Conservation (phyloP, 495 filamentous ascomycete genomes). For the Xylaria sp. region DNA sequence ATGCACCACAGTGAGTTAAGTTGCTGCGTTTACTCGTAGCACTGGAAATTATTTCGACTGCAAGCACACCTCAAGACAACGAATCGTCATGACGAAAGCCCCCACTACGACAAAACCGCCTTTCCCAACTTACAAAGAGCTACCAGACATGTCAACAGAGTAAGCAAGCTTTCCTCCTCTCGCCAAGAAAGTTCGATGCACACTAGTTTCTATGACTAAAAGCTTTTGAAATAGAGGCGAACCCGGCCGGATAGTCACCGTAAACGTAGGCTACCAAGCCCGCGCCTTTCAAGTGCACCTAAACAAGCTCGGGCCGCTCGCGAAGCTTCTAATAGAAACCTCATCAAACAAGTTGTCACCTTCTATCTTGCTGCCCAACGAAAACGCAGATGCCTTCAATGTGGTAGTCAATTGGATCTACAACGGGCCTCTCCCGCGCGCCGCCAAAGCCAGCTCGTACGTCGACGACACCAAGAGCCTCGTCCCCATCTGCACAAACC, state of each 20-base stretch:
- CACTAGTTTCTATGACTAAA: neutral
- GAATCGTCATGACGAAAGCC: neutral
- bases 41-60: neutral
- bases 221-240: neutral
- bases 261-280: neutral
- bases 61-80: neutral
- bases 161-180: neutral
- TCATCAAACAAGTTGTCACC: neutral
- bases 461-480: neutral
- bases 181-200: neutral
- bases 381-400: slow-evolving; percentile 1
- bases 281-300: neutral
- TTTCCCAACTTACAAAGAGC: neutral
- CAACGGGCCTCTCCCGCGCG: neutral
- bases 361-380: neutral
- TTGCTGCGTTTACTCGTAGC: neutral
- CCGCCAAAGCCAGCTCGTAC: neutral
- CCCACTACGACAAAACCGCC: neutral
- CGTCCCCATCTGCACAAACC: neutral
- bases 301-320: neutral
- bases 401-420: slow-evolving; percentile 7
- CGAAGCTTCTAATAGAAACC: neutral
- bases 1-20: neutral
- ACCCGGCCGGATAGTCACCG: neutral
- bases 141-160: slow-evolving; percentile 7